phyloP scores from a whole-genome alignment of 805 yeast species.

The Ogataea nonfermentans region DNA sequence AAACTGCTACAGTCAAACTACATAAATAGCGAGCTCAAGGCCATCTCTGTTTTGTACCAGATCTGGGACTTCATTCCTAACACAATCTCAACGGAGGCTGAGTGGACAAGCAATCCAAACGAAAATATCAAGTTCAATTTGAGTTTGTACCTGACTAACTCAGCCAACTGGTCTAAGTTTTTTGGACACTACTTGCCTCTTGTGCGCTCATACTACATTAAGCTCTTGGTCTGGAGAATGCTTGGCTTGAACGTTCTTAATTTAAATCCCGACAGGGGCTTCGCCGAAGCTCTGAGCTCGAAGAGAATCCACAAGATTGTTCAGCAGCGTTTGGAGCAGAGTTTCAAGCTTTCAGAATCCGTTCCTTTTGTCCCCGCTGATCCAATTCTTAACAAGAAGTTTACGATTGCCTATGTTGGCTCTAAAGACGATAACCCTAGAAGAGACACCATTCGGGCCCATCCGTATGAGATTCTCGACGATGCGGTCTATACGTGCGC shows the following conservation, averaged over 20 bases:
- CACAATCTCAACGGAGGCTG: constrained; percentile 8
- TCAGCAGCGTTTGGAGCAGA: constrained; percentile 29
- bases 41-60: constrained; percentile 65
- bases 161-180: constrained; percentile 49
- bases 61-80: constrained; percentile 68
- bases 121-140: constrained; percentile 49
- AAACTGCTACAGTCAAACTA: constrained; percentile 63
- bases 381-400: constrained; percentile 48
- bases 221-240: constrained; percentile 66
- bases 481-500: constrained; percentile 54
- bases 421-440: constrained; percentile 13
- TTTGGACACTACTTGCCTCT: constrained; percentile 82
- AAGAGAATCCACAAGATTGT: constrained; percentile 27
- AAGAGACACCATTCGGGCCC: constrained; percentile 45
- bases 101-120: constrained; percentile 41
- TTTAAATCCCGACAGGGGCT: constrained; percentile 11
- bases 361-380: constrained; percentile 27
- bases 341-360: constrained; percentile 26
- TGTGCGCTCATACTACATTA: constrained; percentile 64
- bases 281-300: constrained; percentile 18
- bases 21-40: constrained; percentile 59
- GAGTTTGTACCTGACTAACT: constrained; percentile 52
- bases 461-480: constrained; percentile 63
- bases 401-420: constrained; percentile 40
- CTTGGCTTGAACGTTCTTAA: constrained; percentile 33